Conservation (phyloP, 495 filamentous ascomycete genomes). For the Trichoderma erinaceum region DNA sequence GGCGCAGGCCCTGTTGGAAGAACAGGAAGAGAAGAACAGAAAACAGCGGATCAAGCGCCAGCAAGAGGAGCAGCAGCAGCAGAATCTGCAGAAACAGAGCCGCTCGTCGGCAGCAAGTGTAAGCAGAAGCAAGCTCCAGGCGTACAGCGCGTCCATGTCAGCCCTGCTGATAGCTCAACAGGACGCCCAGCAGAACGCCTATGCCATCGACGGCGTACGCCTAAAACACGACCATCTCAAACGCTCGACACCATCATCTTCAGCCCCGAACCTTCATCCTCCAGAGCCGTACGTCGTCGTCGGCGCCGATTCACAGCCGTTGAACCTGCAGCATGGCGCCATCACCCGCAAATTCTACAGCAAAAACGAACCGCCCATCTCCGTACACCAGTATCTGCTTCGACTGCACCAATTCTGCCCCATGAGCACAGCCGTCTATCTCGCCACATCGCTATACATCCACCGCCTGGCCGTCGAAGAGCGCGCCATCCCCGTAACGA, state of each 20-base stretch:
- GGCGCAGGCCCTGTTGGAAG: constrained; percentile 27
- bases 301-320: constrained; percentile 54
- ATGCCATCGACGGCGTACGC: constrained; percentile 40
- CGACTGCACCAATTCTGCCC: constrained; percentile 88
- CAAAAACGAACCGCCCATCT: constrained; percentile 72
- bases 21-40: constrained; percentile 19
- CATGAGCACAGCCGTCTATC: constrained; percentile 91
- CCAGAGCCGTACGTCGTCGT: constrained; percentile 48
- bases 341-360: constrained; percentile 89
- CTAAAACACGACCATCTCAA: constrained; percentile 25
- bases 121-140: constrained; percentile 6
- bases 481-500: constrained; percentile 64
- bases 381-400: constrained; percentile 75
- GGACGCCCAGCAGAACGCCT: not conserved
- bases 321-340: constrained; percentile 65
- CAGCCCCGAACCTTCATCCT: not conserved
- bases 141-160: constrained; percentile 12
- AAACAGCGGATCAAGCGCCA: constrained; percentile 9
- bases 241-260: constrained; percentile 22
- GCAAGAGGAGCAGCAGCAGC: constrained; percentile 19
- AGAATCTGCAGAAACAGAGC: constrained; percentile 14
- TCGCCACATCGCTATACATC: constrained; percentile 90
- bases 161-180: constrained; percentile 11
- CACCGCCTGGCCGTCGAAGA: constrained; percentile 71
- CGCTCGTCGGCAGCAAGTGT: constrained; percentile 10